Conservation (phyloP, 306 rosid species). For the Sechiopsis laciniata region DNA sequence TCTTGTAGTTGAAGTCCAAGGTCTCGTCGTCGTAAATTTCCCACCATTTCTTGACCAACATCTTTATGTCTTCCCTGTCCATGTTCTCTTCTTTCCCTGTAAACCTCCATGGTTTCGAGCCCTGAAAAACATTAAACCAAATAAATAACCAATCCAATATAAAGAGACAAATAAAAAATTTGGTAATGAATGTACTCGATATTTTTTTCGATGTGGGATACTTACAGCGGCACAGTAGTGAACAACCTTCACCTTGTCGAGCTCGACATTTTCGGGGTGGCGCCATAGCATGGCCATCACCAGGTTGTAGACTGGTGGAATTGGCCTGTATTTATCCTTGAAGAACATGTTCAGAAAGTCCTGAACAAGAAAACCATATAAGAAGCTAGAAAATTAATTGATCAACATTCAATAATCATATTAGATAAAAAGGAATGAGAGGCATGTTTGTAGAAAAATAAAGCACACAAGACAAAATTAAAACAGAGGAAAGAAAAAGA, state of each 20-base stretch:
- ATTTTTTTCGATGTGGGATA: not conserved
- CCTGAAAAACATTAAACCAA: conserved; percentile 29
- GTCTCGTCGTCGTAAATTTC: conserved; percentile 65
- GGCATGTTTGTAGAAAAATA: no score
- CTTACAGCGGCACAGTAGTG: conserved; percentile 83
- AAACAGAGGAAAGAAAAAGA: no score
- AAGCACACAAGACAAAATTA: no score
- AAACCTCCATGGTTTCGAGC: conserved; percentile 89
- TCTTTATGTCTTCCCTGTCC: conserved; percentile 72
- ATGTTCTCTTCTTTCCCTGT: conserved; percentile 70
- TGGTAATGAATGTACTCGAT: not conserved
- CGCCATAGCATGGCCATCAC: conserved; percentile 81
- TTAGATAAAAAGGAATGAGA: no score
- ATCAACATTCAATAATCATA: not conserved
- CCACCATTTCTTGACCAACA: conserved; percentile 70
- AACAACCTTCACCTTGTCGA: conserved; percentile 58
- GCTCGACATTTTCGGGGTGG: conserved; percentile 61
- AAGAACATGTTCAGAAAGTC: conserved; percentile 67
- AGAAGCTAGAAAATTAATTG: no score
- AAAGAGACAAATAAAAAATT: no score
- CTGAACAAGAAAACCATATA: conserved; percentile 24
- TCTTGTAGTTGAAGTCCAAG: conserved; percentile 33
- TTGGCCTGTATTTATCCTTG: conserved; percentile 48
- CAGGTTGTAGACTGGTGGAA: conserved; percentile 57
- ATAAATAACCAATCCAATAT: no score